Evolutionary conservation across 768 basidiomycete genomes (phyloP).

Genomic region (Lactarius quietus): DNA sequence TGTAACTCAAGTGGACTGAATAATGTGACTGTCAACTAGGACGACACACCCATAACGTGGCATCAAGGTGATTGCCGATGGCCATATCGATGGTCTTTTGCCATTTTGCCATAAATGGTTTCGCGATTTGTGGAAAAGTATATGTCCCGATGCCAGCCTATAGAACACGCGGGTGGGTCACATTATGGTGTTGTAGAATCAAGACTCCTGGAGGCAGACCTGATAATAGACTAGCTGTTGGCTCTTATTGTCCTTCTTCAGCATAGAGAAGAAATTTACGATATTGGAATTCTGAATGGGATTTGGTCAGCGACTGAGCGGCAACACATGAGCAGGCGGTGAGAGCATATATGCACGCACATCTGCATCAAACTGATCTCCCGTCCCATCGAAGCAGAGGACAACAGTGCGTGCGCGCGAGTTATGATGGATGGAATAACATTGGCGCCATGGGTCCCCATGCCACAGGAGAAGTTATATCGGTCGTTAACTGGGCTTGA

Average conservation of each 20-base stretch:
- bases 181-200: background rate
- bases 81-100: slow-evolving; percentile 57
- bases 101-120: slow-evolving; percentile 51
- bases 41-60: slow-evolving; percentile 63
- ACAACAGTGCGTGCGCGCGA: slow-evolving; percentile 45
- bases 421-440: slow-evolving; percentile 28
- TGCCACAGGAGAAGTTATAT: background rate
- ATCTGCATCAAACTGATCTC: slow-evolving; percentile 65
- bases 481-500: background rate
- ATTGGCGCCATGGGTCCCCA: slow-evolving; percentile 3
- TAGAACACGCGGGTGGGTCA: background rate
- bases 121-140: slow-evolving; percentile 57
- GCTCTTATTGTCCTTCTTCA: slow-evolving; percentile 59
- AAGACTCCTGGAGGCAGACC: slow-evolving; percentile 33
- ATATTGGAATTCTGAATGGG: slow-evolving; percentile 63
- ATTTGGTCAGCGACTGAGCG: background rate
- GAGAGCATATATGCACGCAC: slow-evolving; percentile 35
- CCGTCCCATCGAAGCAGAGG: slow-evolving; percentile 65
- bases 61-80: slow-evolving; percentile 57
- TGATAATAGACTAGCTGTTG: slow-evolving; percentile 77
- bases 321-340: background rate
- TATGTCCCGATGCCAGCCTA: slow-evolving; percentile 76
- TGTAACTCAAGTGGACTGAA: background rate
- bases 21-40: background rate
- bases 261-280: slow-evolving; percentile 62